Base-by-base conservation (phyloP, 2,329 filamentous ascomycete genomes). In the Xylogone sp. region DNA sequence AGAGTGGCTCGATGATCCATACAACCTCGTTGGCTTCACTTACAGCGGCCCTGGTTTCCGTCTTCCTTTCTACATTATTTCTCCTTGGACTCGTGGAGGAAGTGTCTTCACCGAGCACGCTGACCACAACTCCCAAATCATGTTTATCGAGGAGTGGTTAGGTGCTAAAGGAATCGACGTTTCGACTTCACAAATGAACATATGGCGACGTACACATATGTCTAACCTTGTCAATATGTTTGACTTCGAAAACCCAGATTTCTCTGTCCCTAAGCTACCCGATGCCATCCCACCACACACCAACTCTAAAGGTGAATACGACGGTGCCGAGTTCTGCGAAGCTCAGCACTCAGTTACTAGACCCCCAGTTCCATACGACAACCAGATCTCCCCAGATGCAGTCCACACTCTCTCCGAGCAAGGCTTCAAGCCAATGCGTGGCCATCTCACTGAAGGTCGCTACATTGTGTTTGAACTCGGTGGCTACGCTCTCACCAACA, bases 71-170 rank as follows among this genome's bases (percentile, higher is more conserved):
- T 76, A 76, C 56, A 78, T 81, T 62, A 68, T 81, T 49, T 80
- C 77, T 0, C 78, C 78, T 0, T 81, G 74, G 70, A 81, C 77
- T 0, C 75, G 77, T 8, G 74, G 75, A 10, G 75, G 73, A 10
- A 71, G 75, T 16, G 76, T 81, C 2, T 79, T 77, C 54, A 77
- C 75, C 0, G 77, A 80, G 59, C 74, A 75, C 43, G 69, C 72
- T 5, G 78, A 81, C 57, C 78, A 81, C 61, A 78, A 71, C 55
- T 80, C 77, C 0, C 77, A 80, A 53, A 75, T 80, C 22, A 62
- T 77, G 29, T 80, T 81, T 56, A 59, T 81, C 1, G 78, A 81
- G 61, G 63, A 75, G 57, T 78, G 75, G 75, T 64, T 77, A 13
- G 64, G 61, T 3, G 69, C 73, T 3, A 72, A 71, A 24, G 74